These are phyloP conservation scores for Cajanus cajan DNA, from an alignment of 306 rosid genomes.

Conservation along the genomic window DNA sequence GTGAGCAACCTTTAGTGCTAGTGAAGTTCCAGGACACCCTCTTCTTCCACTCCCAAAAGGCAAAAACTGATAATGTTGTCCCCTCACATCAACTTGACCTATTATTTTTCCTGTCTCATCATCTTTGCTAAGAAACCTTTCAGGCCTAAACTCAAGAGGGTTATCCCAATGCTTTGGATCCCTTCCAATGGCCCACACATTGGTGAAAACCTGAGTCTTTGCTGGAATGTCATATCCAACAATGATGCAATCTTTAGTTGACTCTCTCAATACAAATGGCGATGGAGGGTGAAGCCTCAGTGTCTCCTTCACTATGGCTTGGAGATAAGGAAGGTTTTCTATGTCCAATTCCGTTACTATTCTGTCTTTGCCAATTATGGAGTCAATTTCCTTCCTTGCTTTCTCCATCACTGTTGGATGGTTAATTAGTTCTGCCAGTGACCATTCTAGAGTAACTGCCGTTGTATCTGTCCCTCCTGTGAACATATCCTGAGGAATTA, in stretches of 20 bases:
- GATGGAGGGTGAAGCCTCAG: conserved; percentile 66
- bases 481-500: conserved; percentile 46
- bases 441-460: conserved; percentile 51
- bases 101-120: too few species aligned
- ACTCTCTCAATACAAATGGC: conserved; percentile 54
- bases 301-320: conserved; percentile 73
- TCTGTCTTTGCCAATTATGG: conserved; percentile 36
- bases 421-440: conserved; percentile 55
- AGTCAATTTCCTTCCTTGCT: conserved; percentile 62
- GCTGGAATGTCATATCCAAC: conserved; percentile 59
- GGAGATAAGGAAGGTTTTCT: conserved; percentile 55
- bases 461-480: conserved; percentile 59
- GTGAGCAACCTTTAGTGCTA: conserved; percentile 26
- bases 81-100: conserved; percentile 52
- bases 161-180: conserved; percentile 59
- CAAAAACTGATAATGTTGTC: conserved; percentile 49
- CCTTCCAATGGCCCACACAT: conserved; percentile 67
- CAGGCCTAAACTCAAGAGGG: conserved; percentile 62
- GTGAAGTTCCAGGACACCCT: conserved; percentile 20
- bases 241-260: conserved; percentile 35
- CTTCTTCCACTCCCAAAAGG: conserved; percentile 62
- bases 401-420: conserved; percentile 56
- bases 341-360: conserved; percentile 57
- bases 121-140: conserved; percentile 47
- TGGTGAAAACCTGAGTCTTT: conserved; percentile 43